Conservation (phyloP, 2,329 filamentous ascomycete species). For the Tolypocladium nubicola region DNA sequence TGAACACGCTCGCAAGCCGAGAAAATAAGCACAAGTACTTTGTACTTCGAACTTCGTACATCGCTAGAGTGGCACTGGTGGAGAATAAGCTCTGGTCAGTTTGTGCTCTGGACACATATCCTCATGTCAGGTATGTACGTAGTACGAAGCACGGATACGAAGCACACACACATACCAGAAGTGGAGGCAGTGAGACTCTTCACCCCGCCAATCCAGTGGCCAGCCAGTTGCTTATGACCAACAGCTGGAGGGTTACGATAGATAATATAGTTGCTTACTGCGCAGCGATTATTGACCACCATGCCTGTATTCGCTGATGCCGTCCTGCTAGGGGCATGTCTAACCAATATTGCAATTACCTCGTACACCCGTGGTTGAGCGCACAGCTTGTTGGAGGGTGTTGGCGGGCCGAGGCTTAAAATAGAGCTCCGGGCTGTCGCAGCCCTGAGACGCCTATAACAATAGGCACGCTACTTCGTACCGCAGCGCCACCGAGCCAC, state of each 20-base stretch:
- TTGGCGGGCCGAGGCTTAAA: slow-evolving; percentile 2
- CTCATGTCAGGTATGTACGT: not conserved
- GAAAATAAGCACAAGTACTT: not conserved
- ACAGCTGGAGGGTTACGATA: not conserved
- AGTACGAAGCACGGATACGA: not conserved
- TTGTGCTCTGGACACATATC: not conserved
- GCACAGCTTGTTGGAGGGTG: not conserved
- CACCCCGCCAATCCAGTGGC: not conserved
- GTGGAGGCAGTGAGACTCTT: not conserved
- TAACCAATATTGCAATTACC: not conserved
- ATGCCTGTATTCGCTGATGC: not conserved
- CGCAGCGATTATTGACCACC: not conserved
- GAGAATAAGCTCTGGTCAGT: too few relatives aligned
- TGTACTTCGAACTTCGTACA: not conserved
- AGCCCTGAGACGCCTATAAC: not conserved
- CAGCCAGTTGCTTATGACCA: not conserved
- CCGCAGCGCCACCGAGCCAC: not conserved
- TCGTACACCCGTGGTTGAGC: not conserved
- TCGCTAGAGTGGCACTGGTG: not conserved
- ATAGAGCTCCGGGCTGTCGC: not conserved
- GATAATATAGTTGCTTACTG: too few relatives aligned
- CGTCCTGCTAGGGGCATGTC: not conserved
- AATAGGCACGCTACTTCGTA: not conserved
- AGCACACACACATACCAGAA: not conserved
- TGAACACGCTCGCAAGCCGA: not conserved